A percentile compares a stretch with the other conserved stretches of the same genome.
Evolutionary conservation across 805 yeast genomes (phyloP).

Genomic region (Komagataella populi): DNA sequence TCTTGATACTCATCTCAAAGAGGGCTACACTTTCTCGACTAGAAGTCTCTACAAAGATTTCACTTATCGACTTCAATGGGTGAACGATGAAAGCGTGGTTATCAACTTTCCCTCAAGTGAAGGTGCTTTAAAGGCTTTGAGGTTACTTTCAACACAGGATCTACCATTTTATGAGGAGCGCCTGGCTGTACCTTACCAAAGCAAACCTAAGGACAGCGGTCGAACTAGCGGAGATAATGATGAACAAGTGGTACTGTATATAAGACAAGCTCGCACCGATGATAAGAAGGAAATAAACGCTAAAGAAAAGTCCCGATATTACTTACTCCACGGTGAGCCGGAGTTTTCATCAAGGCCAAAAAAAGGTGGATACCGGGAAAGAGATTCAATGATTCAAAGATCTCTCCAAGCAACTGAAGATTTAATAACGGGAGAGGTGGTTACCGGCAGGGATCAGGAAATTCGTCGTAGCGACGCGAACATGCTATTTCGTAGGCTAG

Average conservation of each 20-base stretch:
- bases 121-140: conserved; percentile 9
- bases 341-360: conserved; percentile 11
- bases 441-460: neutral
- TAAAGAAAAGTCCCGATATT: conserved; percentile 45
- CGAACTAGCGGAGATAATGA: conserved; percentile 12
- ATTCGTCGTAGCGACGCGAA: neutral
- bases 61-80: conserved; percentile 43
- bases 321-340: conserved; percentile 62
- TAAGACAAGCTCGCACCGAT: conserved; percentile 35
- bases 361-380: neutral
- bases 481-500: neutral
- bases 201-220: conserved; percentile 23
- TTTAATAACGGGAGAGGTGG: conserved; percentile 15
- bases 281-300: conserved; percentile 50
- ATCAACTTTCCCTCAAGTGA: conserved; percentile 31
- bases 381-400: neutral
- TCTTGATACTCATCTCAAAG: conserved; percentile 30
- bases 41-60: conserved; percentile 14
- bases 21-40: conserved; percentile 14
- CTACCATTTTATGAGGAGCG: conserved; percentile 6
- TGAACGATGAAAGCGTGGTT: conserved; percentile 46
- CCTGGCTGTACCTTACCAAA: conserved; percentile 11
- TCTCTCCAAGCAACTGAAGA: conserved; percentile 7
- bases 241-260: conserved; percentile 20
- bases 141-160: neutral